phyloP scores from a whole-genome alignment of 768 basidiomycete genomes.

The Russula earlei region DNA sequence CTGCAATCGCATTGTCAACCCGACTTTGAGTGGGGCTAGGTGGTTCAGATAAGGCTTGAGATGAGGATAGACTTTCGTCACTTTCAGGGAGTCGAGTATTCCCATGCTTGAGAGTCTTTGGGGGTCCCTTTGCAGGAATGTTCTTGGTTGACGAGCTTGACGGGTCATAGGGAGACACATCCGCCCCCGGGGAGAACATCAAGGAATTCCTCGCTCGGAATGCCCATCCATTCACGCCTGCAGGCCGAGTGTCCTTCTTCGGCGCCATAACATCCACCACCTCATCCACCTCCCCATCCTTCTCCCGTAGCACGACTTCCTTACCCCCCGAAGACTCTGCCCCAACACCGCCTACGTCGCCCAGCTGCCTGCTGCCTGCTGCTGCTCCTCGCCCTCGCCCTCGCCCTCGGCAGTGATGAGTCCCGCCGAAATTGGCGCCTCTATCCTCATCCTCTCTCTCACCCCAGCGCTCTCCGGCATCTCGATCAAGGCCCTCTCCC shows the following conservation, averaged over 20 bases:
- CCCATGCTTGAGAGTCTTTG: constrained; percentile 61
- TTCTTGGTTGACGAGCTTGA: constrained; percentile 25
- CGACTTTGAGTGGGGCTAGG: constrained; percentile 86
- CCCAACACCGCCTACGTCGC: constrained; percentile 23
- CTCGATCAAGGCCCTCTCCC: constrained; percentile 67
- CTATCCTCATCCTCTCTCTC: constrained; percentile 56
- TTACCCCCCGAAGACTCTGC: constrained; percentile 21
- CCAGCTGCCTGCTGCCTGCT: constrained; percentile 25
- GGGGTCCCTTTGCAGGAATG: constrained; percentile 32
- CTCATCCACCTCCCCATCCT: constrained; percentile 19
- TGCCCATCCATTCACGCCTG: constrained; percentile 72
- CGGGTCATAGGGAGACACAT: constrained; percentile 66
- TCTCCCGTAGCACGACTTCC: constrained; percentile 19
- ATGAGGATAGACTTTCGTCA: constrained; percentile 39
- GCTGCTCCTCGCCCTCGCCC: background rate
- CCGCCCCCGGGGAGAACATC: constrained; percentile 92
- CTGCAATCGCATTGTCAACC: constrained; percentile 87
- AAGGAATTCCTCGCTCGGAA: constrained; percentile 89
- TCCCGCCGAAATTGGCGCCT: constrained; percentile 45
- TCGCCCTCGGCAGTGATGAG: constrained; percentile 36
- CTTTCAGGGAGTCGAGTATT: constrained; percentile 78
- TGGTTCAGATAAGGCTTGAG: constrained; percentile 45
- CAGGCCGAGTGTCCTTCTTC: constrained; percentile 59
- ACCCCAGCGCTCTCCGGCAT: constrained; percentile 41
- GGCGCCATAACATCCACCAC: constrained; percentile 72